Percentiles rank a stretch among this genome's conserved stretches.
These are phyloP conservation scores for Ormosia semicastrata DNA, from an alignment of 306 rosid species.

Conservation along the genomic window DNA sequence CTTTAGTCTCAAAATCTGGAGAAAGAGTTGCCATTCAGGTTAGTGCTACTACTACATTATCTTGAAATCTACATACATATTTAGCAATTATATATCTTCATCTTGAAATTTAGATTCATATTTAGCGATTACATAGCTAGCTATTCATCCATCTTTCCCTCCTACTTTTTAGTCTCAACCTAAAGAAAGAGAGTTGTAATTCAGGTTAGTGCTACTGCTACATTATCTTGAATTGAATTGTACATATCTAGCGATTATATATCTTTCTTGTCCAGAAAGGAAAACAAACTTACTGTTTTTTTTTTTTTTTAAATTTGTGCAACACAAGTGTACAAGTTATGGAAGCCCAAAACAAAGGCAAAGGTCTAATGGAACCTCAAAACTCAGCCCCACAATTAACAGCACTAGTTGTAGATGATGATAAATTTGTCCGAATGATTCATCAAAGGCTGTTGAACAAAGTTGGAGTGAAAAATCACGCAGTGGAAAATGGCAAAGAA, in stretches of 20 bases:
- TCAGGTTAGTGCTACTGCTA: too few species aligned
- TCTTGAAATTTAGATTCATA: background rate
- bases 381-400: background rate
- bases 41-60: background rate
- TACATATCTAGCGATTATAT: background rate
- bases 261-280: background rate
- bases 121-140: too few species aligned
- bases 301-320: background rate
- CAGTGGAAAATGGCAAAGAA: constrained; percentile 65
- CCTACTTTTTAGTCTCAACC: background rate
- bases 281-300: too few species aligned
- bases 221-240: background rate
- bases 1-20: background rate
- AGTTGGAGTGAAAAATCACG: constrained; percentile 47
- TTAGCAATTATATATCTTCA: background rate
- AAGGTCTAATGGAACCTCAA: background rate
- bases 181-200: background rate
- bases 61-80: background rate
- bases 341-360: background rate
- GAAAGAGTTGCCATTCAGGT: background rate
- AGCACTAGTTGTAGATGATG: constrained; percentile 69
- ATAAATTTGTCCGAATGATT: constrained; percentile 34
- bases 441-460: constrained; percentile 43
- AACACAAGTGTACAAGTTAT: background rate
- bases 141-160: too few species aligned